Evolutionary conservation across 495 filamentous ascomycete species (phyloP).

Genomic region (Tuber microsphaerosporum): DNA sequence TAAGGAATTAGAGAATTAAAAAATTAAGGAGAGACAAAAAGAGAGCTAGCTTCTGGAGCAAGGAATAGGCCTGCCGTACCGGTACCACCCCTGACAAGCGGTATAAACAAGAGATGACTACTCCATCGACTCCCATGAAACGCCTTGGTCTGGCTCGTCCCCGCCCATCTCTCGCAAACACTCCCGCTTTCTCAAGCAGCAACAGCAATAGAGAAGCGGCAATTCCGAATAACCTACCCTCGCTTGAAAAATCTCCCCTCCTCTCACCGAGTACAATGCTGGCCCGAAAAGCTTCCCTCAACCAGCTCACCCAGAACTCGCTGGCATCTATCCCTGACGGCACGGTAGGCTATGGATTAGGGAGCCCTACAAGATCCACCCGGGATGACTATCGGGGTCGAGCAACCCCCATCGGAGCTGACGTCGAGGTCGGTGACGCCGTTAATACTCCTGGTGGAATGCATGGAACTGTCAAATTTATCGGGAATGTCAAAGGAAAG

Average conservation of each 20-base stretch:
- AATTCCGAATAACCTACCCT: neutral
- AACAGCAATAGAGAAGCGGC: constrained; percentile 1
- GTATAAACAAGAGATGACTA: neutral
- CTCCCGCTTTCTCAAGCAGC: neutral
- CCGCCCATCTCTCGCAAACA: neutral
- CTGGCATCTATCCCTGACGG: constrained; percentile 57
- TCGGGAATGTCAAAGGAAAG: constrained; percentile 81
- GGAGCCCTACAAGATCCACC: constrained; percentile 32
- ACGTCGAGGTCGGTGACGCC: constrained; percentile 72
- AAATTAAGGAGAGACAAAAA: neutral
- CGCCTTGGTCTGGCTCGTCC: constrained; percentile 3
- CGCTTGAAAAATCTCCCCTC: constrained; percentile 29
- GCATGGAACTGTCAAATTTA: constrained; percentile 80
- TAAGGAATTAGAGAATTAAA: neutral
- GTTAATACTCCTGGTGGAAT: constrained; percentile 95
- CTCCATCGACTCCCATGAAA: neutral
- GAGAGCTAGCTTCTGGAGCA: neutral
- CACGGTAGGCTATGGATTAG: constrained; percentile 53
- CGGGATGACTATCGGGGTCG: constrained; percentile 29
- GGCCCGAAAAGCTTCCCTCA: constrained; percentile 60
- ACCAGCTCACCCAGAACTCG: constrained; percentile 56
- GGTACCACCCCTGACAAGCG: neutral
- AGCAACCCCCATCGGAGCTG: constrained; percentile 43
- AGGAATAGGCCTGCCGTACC: neutral
- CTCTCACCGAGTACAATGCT: constrained; percentile 43